A percentile compares a stretch with the other conserved stretches of the same genome.
Evolutionary conservation across 176 grass and related monocot genomes (phyloP).

Genomic region (barley (Hordeum vulgare)): MorexV3_pseudomolecules_assembly NC_058524.1:151209312-151209811

Average conservation of each 20-base stretch:
- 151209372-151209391: not conserved
- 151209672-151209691: conserved; percentile 57
- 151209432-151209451: not conserved
- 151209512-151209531: not conserved
- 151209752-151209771: conserved; percentile 39
- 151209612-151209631: not conserved
- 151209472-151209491: not conserved
- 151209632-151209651: not conserved
- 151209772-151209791: not conserved
- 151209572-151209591: not conserved
- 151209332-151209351: not conserved
- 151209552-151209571: not conserved
- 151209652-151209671: conserved; percentile 53
- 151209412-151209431: not conserved
- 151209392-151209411: not conserved
- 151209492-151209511: not conserved
- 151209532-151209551: not conserved
- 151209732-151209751: conserved; percentile 81
- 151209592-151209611: not conserved
- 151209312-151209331: not conserved
- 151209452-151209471: not conserved
- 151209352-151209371: not conserved
- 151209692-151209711: conserved; percentile 38
- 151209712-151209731: conserved; percentile 71
- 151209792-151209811: not conserved